phyloP scores from a whole-genome alignment of 805 yeast genomes.

The Metschnikowia gruessii region DNA sequence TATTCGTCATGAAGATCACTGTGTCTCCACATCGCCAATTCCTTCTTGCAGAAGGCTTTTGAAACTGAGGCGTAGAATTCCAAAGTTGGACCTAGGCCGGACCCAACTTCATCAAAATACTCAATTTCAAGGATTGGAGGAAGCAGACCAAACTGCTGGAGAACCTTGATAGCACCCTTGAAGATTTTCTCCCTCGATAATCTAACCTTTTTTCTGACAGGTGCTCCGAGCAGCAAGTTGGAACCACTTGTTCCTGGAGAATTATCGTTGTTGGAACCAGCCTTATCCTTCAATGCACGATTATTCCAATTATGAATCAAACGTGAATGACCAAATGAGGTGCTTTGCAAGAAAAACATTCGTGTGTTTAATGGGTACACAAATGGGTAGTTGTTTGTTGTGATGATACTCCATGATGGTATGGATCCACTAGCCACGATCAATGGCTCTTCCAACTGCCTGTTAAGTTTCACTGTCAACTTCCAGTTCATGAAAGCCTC shows the following conservation, averaged over 20 bases:
- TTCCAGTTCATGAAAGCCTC: constrained; percentile 67
- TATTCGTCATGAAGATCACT: constrained; percentile 32
- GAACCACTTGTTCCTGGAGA: neutral
- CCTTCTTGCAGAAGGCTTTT: constrained; percentile 59
- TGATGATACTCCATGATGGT: constrained; percentile 78
- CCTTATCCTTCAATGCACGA: constrained; percentile 19
- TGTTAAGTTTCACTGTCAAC: constrained; percentile 76
- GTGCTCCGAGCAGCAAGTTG: constrained; percentile 62
- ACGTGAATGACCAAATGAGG: constrained; percentile 89
- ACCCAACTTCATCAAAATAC: constrained; percentile 88
- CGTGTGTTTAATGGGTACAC: constrained; percentile 82
- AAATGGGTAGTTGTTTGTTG: constrained; percentile 76
- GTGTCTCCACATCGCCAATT: constrained; percentile 66
- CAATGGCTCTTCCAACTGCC: constrained; percentile 87
- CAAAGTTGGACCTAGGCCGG: constrained; percentile 93
- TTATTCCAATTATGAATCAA: constrained; percentile 74
- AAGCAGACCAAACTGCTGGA: constrained; percentile 71
- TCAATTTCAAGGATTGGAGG: constrained; percentile 85
- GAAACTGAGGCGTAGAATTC: constrained; percentile 88
- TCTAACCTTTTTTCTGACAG: constrained; percentile 75
- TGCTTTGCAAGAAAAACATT: constrained; percentile 71
- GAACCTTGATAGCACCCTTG: constrained; percentile 73
- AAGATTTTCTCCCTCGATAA: constrained; percentile 68
- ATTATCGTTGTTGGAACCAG: constrained; percentile 23
- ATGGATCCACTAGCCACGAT: constrained; percentile 81